phyloP scores from a whole-genome alignment of 192 early-diverging fungal species.

The Cladochytrium replicatum region DNA sequence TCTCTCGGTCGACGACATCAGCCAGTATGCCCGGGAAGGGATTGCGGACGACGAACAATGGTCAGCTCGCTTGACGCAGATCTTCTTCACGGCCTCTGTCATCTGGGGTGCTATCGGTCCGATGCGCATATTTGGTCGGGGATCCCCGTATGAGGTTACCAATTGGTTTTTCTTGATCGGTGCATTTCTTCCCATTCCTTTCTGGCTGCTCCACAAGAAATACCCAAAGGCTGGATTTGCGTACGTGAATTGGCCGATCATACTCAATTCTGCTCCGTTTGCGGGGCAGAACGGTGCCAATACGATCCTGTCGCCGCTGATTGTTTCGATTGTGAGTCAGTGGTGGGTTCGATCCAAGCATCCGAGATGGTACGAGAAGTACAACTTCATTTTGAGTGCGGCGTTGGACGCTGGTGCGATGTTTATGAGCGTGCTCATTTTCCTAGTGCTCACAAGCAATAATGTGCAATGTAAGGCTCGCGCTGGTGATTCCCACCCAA shows the following conservation, averaged over 20 bases:
- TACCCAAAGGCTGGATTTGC: conserved; percentile 57
- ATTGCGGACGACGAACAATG: conserved; percentile 49
- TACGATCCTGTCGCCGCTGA: conserved; percentile 16
- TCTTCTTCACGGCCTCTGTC: conserved; percentile 55
- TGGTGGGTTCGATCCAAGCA: conserved; percentile 54
- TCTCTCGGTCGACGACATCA: conserved; percentile 5
- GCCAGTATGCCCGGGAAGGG: too few relatives aligned
- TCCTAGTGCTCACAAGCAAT: not conserved
- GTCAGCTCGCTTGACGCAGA: conserved; percentile 44
- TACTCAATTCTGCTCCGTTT: conserved; percentile 51
- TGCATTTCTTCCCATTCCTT: conserved; percentile 24
- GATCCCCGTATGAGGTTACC: conserved; percentile 20
- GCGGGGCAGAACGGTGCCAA: conserved; percentile 28
- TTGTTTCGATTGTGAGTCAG: conserved; percentile 61
- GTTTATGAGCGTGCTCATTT: not conserved
- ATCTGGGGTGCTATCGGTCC: conserved; percentile 78
- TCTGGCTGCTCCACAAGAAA: conserved; percentile 29
- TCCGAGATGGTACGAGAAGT: conserved; percentile 51
- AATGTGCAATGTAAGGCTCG: too few relatives aligned
- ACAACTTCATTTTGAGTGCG: conserved; percentile 46
- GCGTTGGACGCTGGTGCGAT: conserved; percentile 39
- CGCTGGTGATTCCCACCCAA: too few relatives aligned
- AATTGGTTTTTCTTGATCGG: conserved; percentile 26
- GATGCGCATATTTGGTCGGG: conserved; percentile 44
- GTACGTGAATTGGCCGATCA: conserved; percentile 58